Percentiles rank a stretch among this genome's conserved stretches.
Evolutionary conservation across 2,329 filamentous ascomycete genomes (phyloP).

Genomic region (Epichloe sp.): DNA sequence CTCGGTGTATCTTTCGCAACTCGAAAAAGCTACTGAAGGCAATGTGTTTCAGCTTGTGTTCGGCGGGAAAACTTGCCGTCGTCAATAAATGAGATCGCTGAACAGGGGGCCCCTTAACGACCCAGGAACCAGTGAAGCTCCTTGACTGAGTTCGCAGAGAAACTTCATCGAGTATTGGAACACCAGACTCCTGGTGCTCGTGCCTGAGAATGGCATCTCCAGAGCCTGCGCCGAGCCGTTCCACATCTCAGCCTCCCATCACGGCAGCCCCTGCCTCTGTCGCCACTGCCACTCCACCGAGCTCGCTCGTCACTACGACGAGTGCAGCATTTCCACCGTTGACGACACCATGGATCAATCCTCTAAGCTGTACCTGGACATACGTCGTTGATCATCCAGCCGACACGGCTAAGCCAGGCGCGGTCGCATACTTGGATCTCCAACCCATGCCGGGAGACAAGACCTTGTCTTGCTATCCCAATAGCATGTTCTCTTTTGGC

Average conservation of each 20-base stretch:
- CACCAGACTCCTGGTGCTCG: background rate
- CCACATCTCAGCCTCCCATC: conserved; percentile 6
- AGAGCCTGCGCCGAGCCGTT: conserved; percentile 1
- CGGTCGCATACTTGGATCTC: conserved; percentile 24
- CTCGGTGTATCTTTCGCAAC: background rate
- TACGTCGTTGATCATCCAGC: conserved; percentile 18
- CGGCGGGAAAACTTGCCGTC: background rate
- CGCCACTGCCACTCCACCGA: background rate
- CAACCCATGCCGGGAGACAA: conserved; percentile 22
- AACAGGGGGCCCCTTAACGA: background rate
- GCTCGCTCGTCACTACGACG: background rate
- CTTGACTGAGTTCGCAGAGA: background rate
- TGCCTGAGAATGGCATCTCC: conserved; percentile 3
- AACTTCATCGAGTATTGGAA: background rate
- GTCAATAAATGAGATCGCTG: background rate
- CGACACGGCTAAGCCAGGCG: conserved; percentile 13
- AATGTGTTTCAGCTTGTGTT: background rate
- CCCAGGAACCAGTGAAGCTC: background rate
- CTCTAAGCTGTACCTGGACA: conserved; percentile 25
- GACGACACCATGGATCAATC: conserved; percentile 25
- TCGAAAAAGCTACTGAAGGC: background rate
- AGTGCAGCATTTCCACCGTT: conserved; percentile 20
- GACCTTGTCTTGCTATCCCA: conserved; percentile 27
- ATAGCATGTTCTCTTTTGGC: conserved; percentile 24
- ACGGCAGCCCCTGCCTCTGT: conserved; percentile 1